Percentiles rank a stretch among this genome's conserved stretches.
phyloP scores from a whole-genome alignment of 306 rosid species.

The Dryas drummondii region DNA sequence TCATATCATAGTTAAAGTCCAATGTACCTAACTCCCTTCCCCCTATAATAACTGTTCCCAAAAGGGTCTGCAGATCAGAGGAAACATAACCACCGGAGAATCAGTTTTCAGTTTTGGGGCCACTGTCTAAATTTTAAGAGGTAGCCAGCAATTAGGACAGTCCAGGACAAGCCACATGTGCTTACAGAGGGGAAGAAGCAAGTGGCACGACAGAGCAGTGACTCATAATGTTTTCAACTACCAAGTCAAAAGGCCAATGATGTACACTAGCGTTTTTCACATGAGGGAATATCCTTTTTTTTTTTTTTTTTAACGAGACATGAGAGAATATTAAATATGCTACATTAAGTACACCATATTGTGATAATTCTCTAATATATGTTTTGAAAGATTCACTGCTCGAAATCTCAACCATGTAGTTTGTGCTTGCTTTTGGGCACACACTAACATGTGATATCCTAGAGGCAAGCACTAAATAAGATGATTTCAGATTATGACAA shows the following conservation, averaged over 20 bases:
- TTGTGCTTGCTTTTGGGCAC: not conserved
- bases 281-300: not conserved
- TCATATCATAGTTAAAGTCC: slow-evolving; percentile 25
- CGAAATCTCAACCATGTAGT: not conserved
- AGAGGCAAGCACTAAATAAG: too few relatives aligned
- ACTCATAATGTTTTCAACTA: slow-evolving; percentile 52
- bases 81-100: slow-evolving; percentile 42
- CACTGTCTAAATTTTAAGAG: slow-evolving; percentile 38
- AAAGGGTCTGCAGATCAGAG: slow-evolving; percentile 32
- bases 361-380: not conserved
- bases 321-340: not conserved
- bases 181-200: slow-evolving; percentile 48
- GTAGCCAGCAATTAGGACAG: slow-evolving; percentile 43
- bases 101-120: slow-evolving; percentile 36
- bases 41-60: slow-evolving; percentile 36
- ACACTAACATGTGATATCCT: not conserved
- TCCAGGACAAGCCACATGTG: slow-evolving; percentile 57
- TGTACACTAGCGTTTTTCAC: slow-evolving; percentile 22
- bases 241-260: slow-evolving; percentile 35
- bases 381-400: not conserved
- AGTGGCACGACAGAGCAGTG: slow-evolving; percentile 32
- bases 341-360: not conserved
- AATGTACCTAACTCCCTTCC: slow-evolving; percentile 40
- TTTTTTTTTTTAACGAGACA: too few relatives aligned
- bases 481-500: not conserved